phyloP scores from a whole-genome alignment of 2,329 filamentous ascomycete species.

The Cadophora sp. region DNA sequence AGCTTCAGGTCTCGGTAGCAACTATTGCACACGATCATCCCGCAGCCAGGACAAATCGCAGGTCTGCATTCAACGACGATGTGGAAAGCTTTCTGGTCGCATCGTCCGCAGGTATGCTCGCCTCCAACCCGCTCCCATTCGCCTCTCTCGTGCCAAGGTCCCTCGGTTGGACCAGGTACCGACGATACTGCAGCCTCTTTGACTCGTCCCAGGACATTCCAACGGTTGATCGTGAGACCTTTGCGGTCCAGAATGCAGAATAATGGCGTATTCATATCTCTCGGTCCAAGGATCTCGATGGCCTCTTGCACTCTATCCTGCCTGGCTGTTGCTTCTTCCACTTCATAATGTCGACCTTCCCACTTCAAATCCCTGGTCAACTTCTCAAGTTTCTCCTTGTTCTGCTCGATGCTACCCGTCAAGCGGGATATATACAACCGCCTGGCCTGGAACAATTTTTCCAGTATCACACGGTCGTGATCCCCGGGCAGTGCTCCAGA shows the following conservation, averaged over 20 bases:
- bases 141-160: conserved; percentile 37
- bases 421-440: conserved; percentile 23
- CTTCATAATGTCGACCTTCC: conserved; percentile 29
- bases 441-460: conserved; percentile 28
- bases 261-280: conserved; percentile 32
- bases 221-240: conserved; percentile 35
- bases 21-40: conserved; percentile 33
- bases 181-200: conserved; percentile 19
- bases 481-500: conserved; percentile 20
- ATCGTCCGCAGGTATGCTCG: conserved; percentile 37
- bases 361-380: conserved; percentile 24
- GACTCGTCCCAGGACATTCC: conserved; percentile 34
- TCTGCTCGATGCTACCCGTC: conserved; percentile 11
- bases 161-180: conserved; percentile 20
- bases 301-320: conserved; percentile 28
- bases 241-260: conserved; percentile 34
- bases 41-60: conserved; percentile 36
- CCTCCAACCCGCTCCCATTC: conserved; percentile 34
- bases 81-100: conserved; percentile 35
- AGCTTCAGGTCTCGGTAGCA: conserved; percentile 35
- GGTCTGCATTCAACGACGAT: conserved; percentile 35
- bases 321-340: conserved; percentile 27
- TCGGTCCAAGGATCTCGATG: conserved; percentile 35
- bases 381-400: conserved; percentile 10
- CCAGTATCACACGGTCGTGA: conserved; percentile 24